These are phyloP conservation scores for Penicillium brevicompactum DNA, from an alignment of 2,329 filamentous ascomycete species.

Conservation along the genomic window DNA sequence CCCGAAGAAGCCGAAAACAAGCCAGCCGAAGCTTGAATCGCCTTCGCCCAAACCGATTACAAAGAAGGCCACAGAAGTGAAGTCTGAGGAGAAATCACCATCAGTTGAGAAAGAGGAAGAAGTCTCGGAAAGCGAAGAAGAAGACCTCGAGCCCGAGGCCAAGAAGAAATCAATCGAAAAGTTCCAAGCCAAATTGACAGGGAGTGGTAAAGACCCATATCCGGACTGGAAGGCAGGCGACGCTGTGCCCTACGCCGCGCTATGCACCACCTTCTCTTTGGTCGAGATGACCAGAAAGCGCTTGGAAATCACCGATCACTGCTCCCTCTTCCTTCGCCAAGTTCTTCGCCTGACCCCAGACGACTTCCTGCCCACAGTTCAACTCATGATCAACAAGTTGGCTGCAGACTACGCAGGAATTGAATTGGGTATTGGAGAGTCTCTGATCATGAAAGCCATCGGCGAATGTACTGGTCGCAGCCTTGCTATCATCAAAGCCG, in stretches of 20 bases:
- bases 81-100: constrained; percentile 33
- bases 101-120: constrained; percentile 40
- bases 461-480: constrained; percentile 91
- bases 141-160: constrained; percentile 68
- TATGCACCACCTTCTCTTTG: constrained; percentile 92
- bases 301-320: constrained; percentile 83
- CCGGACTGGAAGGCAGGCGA: constrained; percentile 90
- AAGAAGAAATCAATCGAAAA: constrained; percentile 77
- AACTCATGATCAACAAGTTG: constrained; percentile 97
- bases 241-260: constrained; percentile 89
- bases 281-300: constrained; percentile 94
- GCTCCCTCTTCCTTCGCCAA: constrained; percentile 86
- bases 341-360: constrained; percentile 88
- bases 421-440: constrained; percentile 97
- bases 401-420: constrained; percentile 96
- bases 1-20: constrained; percentile 21
- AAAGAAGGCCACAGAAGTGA: constrained; percentile 50
- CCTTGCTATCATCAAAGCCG: constrained; percentile 85
- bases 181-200: constrained; percentile 73
- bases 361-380: constrained; percentile 82
- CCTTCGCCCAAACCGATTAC: constrained; percentile 25
- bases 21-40: constrained; percentile 20
- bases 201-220: constrained; percentile 75
- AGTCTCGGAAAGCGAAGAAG: constrained; percentile 52
- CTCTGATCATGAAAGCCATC: constrained; percentile 97